Percentiles rank a stretch among this genome's conserved stretches.
Evolutionary conservation across 306 rosid genomes (phyloP).

Genomic region (Astragalus membranaceus): DNA sequence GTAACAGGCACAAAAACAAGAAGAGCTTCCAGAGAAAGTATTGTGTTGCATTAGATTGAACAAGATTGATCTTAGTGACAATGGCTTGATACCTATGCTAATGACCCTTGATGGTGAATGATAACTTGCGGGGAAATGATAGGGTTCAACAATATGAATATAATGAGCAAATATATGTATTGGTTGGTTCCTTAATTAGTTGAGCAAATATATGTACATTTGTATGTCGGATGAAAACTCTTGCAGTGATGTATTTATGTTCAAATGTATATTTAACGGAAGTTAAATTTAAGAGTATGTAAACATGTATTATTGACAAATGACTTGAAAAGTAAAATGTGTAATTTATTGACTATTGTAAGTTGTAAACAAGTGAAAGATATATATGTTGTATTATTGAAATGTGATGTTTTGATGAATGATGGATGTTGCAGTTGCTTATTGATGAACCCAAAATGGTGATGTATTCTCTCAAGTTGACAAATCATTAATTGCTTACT

Average conservation of each 20-base stretch:
- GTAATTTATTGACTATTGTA: not conserved
- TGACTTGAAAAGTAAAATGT: not conserved
- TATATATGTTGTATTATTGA: not conserved
- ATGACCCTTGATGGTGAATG: slow-evolving; percentile 45
- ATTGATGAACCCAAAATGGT: too few relatives aligned
- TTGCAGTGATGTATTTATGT: not conserved
- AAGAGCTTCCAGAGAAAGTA: slow-evolving; percentile 88
- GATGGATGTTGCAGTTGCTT: not conserved
- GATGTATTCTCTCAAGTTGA: too few relatives aligned
- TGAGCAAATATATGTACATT: not conserved
- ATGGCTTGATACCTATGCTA: slow-evolving; percentile 61
- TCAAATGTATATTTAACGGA: slow-evolving; percentile 1
- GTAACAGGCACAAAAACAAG: slow-evolving; percentile 79
- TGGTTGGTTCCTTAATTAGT: not conserved
- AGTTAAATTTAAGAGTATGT: not conserved
- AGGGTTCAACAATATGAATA: not conserved
- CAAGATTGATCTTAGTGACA: slow-evolving; percentile 72
- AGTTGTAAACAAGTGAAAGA: slow-evolving; percentile 3
- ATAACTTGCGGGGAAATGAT: slow-evolving; percentile 9
- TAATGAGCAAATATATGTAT: not conserved
- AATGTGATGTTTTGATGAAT: not conserved
- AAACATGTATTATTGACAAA: not conserved
- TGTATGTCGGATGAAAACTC: not conserved
- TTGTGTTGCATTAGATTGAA: slow-evolving; percentile 84
- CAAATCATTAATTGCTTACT: too few relatives aligned